phyloP scores from a whole-genome alignment of 2,329 filamentous ascomycete species.

The Aciculosporium take region DNA sequence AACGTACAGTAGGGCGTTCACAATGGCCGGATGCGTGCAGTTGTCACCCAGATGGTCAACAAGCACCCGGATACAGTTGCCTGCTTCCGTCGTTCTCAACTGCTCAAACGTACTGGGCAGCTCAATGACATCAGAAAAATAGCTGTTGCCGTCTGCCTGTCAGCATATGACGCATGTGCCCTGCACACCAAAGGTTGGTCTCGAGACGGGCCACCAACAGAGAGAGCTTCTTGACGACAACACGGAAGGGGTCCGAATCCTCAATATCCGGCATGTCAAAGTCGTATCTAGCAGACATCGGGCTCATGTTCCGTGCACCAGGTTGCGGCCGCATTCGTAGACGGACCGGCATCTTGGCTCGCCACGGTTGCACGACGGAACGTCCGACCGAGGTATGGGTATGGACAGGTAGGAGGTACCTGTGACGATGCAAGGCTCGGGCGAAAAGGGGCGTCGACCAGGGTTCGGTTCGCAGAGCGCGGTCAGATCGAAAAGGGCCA shows the following conservation, averaged over 20 bases:
- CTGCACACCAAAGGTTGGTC: no score
- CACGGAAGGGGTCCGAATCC: conserved; percentile 45
- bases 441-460: no score
- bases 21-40: conserved; percentile 54
- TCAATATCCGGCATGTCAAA: conserved; percentile 40
- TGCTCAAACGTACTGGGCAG: conserved; percentile 61
- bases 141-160: conserved; percentile 27
- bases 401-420: no score
- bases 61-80: conserved; percentile 40
- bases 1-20: conserved; percentile 59
- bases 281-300: conserved; percentile 20
- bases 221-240: conserved; percentile 53
- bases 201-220: conserved; percentile 28
- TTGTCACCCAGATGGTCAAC: conserved; percentile 49
- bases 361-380: no score
- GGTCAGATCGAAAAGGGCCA: no score
- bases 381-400: no score
- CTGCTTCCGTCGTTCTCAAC: conserved; percentile 50
- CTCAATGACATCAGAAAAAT: conserved; percentile 46
- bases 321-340: conserved; percentile 20
- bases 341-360: conserved; percentile 21
- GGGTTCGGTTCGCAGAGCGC: no score
- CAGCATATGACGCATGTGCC: not conserved
- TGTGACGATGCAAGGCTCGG: no score
- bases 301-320: conserved; percentile 19